Evolutionary conservation across 2,329 filamentous ascomycete species (phyloP), one percentile per base, ranked within the genome.

Genomic region (Pyrenophora tritici-repentis): DNA sequence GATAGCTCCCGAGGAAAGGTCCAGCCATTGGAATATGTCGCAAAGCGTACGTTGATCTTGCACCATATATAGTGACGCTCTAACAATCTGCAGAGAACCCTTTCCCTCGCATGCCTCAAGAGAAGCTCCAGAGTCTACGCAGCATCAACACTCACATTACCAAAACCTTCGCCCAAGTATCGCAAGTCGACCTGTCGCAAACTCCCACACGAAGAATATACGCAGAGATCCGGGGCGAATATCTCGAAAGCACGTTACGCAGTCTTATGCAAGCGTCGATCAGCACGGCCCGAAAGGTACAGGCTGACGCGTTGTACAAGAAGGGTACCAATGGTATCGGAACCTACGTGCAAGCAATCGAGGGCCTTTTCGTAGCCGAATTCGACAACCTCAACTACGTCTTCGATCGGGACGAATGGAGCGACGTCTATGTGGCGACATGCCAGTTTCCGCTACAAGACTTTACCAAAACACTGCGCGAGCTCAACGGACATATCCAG

Each of bases 1-100:
- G 89, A 96, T 62, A 90, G 92, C 33, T 87, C 90, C 12, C 84
- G 84, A 42, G 84, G 89, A 32, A 69, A 66, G 2, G 83, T 97
- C 42, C 94, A 99, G 69, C 92, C 94, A 6, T 78, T 99, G 37
- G 90, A 96, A 73, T 97, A 88, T 68, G 87, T 97, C 65, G 97
- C 91, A 14, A 97, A 97, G 75, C 85, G 91, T 78, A 83, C 81
- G 70, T 42, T 38, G 4, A 31, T 10, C 16, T 16, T 20, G 13
- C 17, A 16, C 9, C 2, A 8, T 9, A 3, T 10, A 1, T 9
- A 17, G 8, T 16, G 10, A 8, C n/a, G 32, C 56, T 47, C 54
- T 65, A 53, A 66, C 50, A 50, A 13, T 36, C 6, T 44, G 24
- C 54, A 83, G 81, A 84, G 42, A 78, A 84, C 12, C 85, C 89